These are phyloP conservation scores for Allomyces arbusculus DNA, from an alignment of 192 early-diverging fungal genomes.

Conservation along the genomic window DNA sequence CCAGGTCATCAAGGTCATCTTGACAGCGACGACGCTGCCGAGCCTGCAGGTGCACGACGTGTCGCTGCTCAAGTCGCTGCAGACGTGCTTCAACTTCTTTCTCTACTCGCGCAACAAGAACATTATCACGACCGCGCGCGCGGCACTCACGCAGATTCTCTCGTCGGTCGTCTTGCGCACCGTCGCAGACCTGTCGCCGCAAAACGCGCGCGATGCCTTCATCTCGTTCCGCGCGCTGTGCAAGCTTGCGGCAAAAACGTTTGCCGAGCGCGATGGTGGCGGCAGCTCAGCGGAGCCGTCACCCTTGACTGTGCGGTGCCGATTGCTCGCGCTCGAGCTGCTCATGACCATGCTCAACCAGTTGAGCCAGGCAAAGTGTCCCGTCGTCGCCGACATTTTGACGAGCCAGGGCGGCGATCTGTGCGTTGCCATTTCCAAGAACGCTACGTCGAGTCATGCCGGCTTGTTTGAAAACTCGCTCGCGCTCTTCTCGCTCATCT, in stretches of 20 bases:
- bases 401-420: constrained; percentile 16
- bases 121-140: constrained; percentile 30
- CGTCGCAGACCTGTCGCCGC: constrained; percentile 2
- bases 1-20: constrained; percentile 31
- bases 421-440: constrained; percentile 25
- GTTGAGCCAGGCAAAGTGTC: constrained; percentile 5
- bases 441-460: constrained; percentile 30
- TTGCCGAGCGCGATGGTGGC: constrained; percentile 5
- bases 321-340: constrained; percentile 30
- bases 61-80: constrained; percentile 22
- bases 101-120: constrained; percentile 12
- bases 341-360: constrained; percentile 25
- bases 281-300: constrained; percentile 15
- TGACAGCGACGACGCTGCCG: constrained; percentile 28
- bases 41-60: constrained; percentile 24
- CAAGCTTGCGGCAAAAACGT: constrained; percentile 2
- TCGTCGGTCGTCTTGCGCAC: constrained; percentile 4
- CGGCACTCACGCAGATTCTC: constrained; percentile 33
- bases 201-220: constrained; percentile 2
- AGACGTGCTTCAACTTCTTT: constrained; percentile 31
- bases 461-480: constrained; percentile 34
- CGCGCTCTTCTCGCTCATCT: constrained; percentile 30
- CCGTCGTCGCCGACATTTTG: constrained; percentile 24
- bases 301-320: constrained; percentile 10
- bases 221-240: constrained; percentile 3